Conservation (phyloP, 768 basidiomycete genomes). For the Coprinopsis strossmayeri region DNA sequence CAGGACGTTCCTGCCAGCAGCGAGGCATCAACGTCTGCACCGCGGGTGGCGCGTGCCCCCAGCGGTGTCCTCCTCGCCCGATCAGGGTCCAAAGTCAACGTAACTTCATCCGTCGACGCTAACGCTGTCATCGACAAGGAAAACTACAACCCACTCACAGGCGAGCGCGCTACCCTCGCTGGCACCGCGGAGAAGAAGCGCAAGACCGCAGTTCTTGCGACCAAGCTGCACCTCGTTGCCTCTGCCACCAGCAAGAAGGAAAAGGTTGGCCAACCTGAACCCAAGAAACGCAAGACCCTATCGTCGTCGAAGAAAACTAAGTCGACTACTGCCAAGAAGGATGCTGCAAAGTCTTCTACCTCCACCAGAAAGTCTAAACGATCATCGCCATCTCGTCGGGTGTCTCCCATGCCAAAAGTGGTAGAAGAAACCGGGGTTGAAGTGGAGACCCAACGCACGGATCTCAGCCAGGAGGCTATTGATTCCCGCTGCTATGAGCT, state of each 20-base stretch:
- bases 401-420: slow-evolving; percentile 58
- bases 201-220: slow-evolving; percentile 52
- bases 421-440: slow-evolving; percentile 34
- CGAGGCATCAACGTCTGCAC: slow-evolving; percentile 17
- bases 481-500: slow-evolving; percentile 77
- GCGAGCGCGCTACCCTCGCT: slow-evolving; percentile 44
- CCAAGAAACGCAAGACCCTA: slow-evolving; percentile 58
- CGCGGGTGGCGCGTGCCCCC: slow-evolving; percentile 23
- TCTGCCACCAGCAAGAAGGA: slow-evolving; percentile 34
- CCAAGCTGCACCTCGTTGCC: slow-evolving; percentile 31
- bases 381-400: slow-evolving; percentile 29
- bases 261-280: slow-evolving; percentile 33
- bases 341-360: slow-evolving; percentile 22
- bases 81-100: slow-evolving; percentile 23
- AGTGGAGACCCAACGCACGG: slow-evolving; percentile 20
- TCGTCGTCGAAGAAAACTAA: slow-evolving; percentile 23
- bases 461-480: slow-evolving; percentile 44
- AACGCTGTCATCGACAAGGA: slow-evolving; percentile 59
- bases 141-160: slow-evolving; percentile 72
- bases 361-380: slow-evolving; percentile 19
- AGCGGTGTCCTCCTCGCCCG: slow-evolving; percentile 22
- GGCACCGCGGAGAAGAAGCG: slow-evolving; percentile 48
- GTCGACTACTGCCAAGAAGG: slow-evolving; percentile 25
- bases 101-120: slow-evolving; percentile 28
- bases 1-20: slow-evolving; percentile 41